Base-by-base conservation (phyloP, 768 basidiomycete genomes). In the Porpolomopsis calyptriformis region DNA sequence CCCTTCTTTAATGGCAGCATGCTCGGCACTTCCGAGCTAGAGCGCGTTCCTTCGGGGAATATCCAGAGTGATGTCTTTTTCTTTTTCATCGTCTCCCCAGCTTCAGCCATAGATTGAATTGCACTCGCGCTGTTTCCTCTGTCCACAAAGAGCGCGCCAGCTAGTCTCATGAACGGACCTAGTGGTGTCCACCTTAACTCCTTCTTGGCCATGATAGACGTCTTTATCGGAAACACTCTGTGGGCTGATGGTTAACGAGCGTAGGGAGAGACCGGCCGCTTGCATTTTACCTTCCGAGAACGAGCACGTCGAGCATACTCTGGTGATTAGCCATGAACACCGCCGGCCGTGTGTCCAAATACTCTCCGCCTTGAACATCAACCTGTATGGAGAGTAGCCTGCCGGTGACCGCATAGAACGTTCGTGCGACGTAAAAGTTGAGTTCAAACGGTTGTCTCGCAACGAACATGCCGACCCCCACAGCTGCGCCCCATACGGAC, bases 1-100 rank as follows among this genome's bases (percentile, higher is more conserved):
- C 96, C 96, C 64, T 97, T 99, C 73, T 99, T 99, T 71, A 99
- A 82, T 2, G 89, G 84, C 4, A 86, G 71, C 60, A 99, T 65
- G 25, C 76, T 73, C 6, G 84, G 74, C 25, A 71, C 64, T 50
- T 80, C 69, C 18, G 73, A 72, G 47, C 75, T 75, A 36, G 88
- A 79, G 27, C 94, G 79, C 9, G 96, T 99, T 24, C 96, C 96
- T 67, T 98, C 96, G 1, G 94, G 90, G 66, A 90, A 98, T 64
- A 99, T 80, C 85, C 89, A 94, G 39, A 98, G 65, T 12, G 89
- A 90, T 14, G 85, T 72, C 50, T 76, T 65, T 29, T 67, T 62
- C 25, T 61, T 55, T 66, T 85, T 86, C 81, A 98, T 88, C 34
- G 73, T 69, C 53, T 84, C 73, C 1, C 82, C 88, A 0, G 90